Conservation (phyloP, 2,329 filamentous ascomycete species). For the Tricladium varicosporioides region DNA sequence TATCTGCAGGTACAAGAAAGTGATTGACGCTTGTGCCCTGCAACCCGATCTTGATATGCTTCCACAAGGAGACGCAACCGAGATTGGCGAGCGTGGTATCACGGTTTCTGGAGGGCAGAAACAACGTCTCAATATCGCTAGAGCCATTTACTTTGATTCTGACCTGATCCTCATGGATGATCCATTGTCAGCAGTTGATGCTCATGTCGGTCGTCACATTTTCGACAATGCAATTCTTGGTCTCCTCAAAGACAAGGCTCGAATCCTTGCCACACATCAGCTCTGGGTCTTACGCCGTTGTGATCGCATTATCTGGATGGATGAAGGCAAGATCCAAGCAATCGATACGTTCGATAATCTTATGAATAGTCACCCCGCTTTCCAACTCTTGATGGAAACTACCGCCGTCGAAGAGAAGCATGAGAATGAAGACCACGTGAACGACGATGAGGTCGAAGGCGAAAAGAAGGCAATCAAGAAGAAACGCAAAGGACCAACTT, state of each 20-base stretch:
- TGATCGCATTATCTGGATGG: constrained; percentile 91
- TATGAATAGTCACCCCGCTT: constrained; percentile 74
- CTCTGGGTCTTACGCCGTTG: constrained; percentile 88
- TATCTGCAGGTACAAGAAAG: constrained; percentile 52
- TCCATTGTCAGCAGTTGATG: constrained; percentile 66
- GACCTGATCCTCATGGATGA: constrained; percentile 70
- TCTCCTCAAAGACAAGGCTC: constrained; percentile 81
- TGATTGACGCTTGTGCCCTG: constrained; percentile 72
- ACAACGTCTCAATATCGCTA: constrained; percentile 89
- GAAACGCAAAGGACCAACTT: constrained; percentile 52
- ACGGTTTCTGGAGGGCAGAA: constrained; percentile 95
- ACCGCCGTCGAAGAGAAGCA: constrained; percentile 70
- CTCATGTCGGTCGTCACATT: constrained; percentile 70
- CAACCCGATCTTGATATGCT: constrained; percentile 87
- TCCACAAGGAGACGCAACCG: constrained; percentile 83
- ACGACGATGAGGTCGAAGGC: constrained; percentile 46
- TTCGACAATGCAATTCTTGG: constrained; percentile 95
- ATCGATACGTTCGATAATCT: constrained; percentile 88
- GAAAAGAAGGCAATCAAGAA: constrained; percentile 43
- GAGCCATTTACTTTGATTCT: constrained; percentile 70
- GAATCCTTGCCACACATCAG: constrained; percentile 91
- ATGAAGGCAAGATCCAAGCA: constrained; percentile 78
- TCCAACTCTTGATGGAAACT: constrained; percentile 79
- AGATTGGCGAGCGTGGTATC: constrained; percentile 94
- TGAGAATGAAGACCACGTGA: constrained; percentile 47